Percentiles rank a stretch among this genome's conserved stretches.
These are phyloP conservation scores for Yamadazyma sp. DNA, from an alignment of 1,139 yeast genomes.

Conservation along the genomic window DNA sequence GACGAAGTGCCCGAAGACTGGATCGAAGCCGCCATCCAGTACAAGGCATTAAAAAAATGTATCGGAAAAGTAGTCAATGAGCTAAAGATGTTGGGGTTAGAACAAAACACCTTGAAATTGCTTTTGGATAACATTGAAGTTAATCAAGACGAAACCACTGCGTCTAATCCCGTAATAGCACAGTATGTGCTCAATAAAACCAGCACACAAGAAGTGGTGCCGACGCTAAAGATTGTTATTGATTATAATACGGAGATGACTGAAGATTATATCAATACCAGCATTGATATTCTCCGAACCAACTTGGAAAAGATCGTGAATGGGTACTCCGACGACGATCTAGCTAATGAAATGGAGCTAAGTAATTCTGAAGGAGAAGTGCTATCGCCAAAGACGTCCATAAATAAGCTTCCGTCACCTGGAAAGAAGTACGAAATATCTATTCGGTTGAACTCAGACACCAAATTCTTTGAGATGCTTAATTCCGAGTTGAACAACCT, in stretches of 20 bases:
- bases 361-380: slow-evolving; percentile 4
- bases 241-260: slow-evolving; percentile 33
- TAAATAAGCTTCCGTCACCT: slow-evolving; percentile 6
- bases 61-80: slow-evolving; percentile 64
- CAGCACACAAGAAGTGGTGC: slow-evolving; percentile 24
- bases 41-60: slow-evolving; percentile 66
- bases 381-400: slow-evolving; percentile 9
- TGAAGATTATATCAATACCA: slow-evolving; percentile 37
- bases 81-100: slow-evolving; percentile 52
- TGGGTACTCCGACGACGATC: slow-evolving; percentile 17
- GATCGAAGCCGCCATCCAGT: slow-evolving; percentile 69
- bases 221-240: slow-evolving; percentile 39
- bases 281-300: slow-evolving; percentile 31
- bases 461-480: slow-evolving; percentile 57
- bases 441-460: slow-evolving; percentile 42
- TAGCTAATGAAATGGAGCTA: slow-evolving; percentile 2
- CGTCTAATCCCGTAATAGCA: slow-evolving; percentile 42
- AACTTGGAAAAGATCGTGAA: slow-evolving; percentile 31
- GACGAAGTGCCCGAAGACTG: slow-evolving; percentile 68
- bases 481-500: slow-evolving; percentile 55
- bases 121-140: slow-evolving; percentile 41
- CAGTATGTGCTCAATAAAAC: slow-evolving; percentile 41
- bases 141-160: slow-evolving; percentile 30
- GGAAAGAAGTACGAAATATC: slow-evolving; percentile 28
- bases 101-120: slow-evolving; percentile 47